Evolutionary conservation across 2,329 filamentous ascomycete genomes (phyloP).

Genomic region (Ophiosphaerella herpotricha): DNA sequence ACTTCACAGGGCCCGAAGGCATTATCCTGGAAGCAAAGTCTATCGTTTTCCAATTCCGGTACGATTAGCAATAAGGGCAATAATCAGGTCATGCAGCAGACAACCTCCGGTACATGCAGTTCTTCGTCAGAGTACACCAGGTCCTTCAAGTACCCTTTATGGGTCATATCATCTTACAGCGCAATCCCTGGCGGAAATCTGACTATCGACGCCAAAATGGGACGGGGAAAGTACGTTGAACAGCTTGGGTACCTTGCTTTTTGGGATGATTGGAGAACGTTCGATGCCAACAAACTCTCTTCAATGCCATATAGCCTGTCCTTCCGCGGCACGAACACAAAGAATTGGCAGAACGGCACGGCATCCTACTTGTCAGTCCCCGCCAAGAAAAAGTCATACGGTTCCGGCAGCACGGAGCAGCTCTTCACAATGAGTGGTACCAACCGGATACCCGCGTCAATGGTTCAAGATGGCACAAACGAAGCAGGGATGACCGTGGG

Average conservation of each 20-base stretch:
- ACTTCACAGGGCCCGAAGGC: constrained; percentile 52
- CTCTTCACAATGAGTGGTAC: constrained; percentile 60
- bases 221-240: constrained; percentile 55
- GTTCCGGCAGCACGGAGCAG: constrained; percentile 63
- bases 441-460: constrained; percentile 15
- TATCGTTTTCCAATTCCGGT: constrained; percentile 62
- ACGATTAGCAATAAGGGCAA: constrained; percentile 59
- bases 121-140: constrained; percentile 44
- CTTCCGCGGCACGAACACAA: constrained; percentile 49
- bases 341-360: constrained; percentile 62
- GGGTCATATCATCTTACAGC: constrained; percentile 58
- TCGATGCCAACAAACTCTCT: constrained; percentile 45
- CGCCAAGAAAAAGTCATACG: constrained; percentile 55
- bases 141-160: constrained; percentile 65
- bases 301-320: constrained; percentile 3
- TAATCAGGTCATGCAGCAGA: constrained; percentile 59
- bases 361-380: constrained; percentile 58
- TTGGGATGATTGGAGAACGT: constrained; percentile 65
- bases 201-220: constrained; percentile 54
- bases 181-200: constrained; percentile 48
- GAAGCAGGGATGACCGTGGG: background rate
- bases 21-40: constrained; percentile 63
- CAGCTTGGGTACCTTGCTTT: constrained; percentile 57
- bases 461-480: constrained; percentile 6
- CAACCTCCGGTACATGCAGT: constrained; percentile 56